phyloP scores from a whole-genome alignment of 2,329 filamentous ascomycete species.

The Colletotrichum coccodes region DNA sequence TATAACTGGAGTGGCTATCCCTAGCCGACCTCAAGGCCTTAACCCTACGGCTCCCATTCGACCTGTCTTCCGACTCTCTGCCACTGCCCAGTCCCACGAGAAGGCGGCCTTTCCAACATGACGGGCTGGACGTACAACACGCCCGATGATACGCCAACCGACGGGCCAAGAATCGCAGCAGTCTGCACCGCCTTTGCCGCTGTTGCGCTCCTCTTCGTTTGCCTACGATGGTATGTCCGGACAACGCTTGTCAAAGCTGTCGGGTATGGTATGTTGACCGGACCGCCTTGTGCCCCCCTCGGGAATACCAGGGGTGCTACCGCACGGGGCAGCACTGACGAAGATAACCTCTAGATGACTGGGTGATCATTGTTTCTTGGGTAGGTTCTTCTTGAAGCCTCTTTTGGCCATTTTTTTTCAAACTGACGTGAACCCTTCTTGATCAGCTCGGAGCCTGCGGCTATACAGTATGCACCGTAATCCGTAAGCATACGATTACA shows the following conservation, averaged over 20 bases:
- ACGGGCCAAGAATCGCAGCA: slow-evolving; percentile 43
- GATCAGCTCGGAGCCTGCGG: slow-evolving; percentile 43
- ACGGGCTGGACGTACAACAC: slow-evolving; percentile 52
- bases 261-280: slow-evolving; percentile 36
- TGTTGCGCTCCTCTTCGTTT: slow-evolving; percentile 43
- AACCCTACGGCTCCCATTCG: neutral
- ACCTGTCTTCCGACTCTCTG: neutral
- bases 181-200: slow-evolving; percentile 42
- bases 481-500: slow-evolving; percentile 42
- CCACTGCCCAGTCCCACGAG: too few species aligned
- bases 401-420: neutral
- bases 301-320: neutral
- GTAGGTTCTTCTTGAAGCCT: slow-evolving; percentile 35
- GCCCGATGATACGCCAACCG: slow-evolving; percentile 42
- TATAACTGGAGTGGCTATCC: slow-evolving; percentile 7
- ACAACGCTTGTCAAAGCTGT: slow-evolving; percentile 44
- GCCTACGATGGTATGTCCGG: slow-evolving; percentile 47
- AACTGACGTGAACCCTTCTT: neutral
- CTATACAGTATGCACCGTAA: slow-evolving; percentile 45
- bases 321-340: slow-evolving; percentile 1
- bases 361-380: slow-evolving; percentile 37
- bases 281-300: neutral
- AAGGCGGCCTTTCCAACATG: neutral
- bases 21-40: neutral
- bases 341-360: slow-evolving; percentile 26